Evolutionary conservation across 345 rosid genomes (phyloP).

Genomic region (Eucalyptus polybractea): DNA sequence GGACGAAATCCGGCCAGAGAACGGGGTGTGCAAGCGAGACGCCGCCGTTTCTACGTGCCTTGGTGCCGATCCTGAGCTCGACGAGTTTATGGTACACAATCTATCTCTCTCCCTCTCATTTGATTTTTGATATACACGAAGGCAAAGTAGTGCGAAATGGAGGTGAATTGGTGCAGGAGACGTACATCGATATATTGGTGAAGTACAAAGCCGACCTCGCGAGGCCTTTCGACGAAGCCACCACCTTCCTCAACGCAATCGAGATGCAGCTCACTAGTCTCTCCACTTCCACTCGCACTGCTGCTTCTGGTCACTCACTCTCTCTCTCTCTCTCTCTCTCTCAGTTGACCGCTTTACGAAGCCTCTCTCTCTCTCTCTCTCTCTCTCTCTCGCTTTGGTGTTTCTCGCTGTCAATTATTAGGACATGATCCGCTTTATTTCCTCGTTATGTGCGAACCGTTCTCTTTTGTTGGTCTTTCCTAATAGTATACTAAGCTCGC

Average conservation of each 20-base stretch:
- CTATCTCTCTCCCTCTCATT: not conserved
- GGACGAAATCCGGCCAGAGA: not conserved
- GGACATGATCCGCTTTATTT: not conserved
- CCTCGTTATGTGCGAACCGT: not conserved
- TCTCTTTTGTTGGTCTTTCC: not conserved
- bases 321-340: not conserved
- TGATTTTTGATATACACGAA: not conserved
- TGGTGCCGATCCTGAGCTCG: constrained; percentile 94
- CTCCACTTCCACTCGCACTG: constrained; percentile 39
- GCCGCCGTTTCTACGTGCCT: constrained; percentile 6
- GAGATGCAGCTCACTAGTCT: constrained; percentile 86
- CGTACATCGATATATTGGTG: constrained; percentile 58
- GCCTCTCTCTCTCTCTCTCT: not conserved
- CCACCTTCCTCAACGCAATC: constrained; percentile 56
- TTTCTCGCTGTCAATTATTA: not conserved
- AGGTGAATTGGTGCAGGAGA: constrained; percentile 27
- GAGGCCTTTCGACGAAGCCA: constrained; percentile 86
- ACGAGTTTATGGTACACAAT: constrained; percentile 72
- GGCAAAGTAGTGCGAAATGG: not conserved
- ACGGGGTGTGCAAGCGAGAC: constrained; percentile 14
- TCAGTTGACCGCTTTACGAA: too few species aligned
- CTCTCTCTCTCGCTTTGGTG: not conserved
- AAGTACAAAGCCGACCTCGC: constrained; percentile 85
- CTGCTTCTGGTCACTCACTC: constrained; percentile 15
- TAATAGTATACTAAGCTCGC: not conserved